Evolutionary conservation across 345 rosid species (phyloP).

Genomic region (Carallia pectinifolia): DNA sequence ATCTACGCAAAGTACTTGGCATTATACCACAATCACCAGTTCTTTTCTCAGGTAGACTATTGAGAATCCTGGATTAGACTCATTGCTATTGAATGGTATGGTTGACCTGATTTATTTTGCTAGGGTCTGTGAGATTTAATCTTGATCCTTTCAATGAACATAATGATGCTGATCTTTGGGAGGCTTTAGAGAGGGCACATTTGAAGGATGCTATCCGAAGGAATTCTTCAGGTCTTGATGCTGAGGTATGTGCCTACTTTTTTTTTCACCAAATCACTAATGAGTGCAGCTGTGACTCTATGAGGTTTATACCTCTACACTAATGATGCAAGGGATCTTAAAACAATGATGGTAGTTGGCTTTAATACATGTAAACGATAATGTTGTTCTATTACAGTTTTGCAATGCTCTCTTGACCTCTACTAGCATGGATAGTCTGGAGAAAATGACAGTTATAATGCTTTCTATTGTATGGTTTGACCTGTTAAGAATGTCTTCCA

Average conservation of each 20-base stretch:
- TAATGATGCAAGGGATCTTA: too few species aligned
- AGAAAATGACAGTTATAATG: too few species aligned
- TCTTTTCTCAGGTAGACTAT: conserved; percentile 79
- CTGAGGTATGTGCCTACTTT: conserved; percentile 56
- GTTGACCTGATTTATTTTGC: conserved; percentile 11
- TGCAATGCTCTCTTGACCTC: too few species aligned
- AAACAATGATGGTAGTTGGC: too few species aligned
- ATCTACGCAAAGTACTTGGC: conserved; percentile 92
- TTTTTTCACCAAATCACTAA: conserved; percentile 1
- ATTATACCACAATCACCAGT: conserved; percentile 99
- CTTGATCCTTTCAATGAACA: conserved; percentile 98
- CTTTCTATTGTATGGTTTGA: too few species aligned
- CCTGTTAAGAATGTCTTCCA: too few species aligned
- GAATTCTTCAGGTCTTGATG: conserved; percentile 79
- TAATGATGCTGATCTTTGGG: conserved; percentile 98
- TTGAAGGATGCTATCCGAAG: conserved; percentile 87
- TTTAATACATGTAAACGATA: too few species aligned
- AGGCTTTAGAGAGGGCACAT: conserved; percentile 94
- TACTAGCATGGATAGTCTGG: too few species aligned
- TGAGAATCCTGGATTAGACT: background rate
- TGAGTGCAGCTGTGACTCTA: background rate
- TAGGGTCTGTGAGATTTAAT: conserved; percentile 93
- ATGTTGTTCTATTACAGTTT: too few species aligned
- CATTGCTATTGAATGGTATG: background rate
- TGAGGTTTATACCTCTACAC: background rate